phyloP scores from a whole-genome alignment of 202 grass and related monocot species.

The Eragrostis tef region DNA sequence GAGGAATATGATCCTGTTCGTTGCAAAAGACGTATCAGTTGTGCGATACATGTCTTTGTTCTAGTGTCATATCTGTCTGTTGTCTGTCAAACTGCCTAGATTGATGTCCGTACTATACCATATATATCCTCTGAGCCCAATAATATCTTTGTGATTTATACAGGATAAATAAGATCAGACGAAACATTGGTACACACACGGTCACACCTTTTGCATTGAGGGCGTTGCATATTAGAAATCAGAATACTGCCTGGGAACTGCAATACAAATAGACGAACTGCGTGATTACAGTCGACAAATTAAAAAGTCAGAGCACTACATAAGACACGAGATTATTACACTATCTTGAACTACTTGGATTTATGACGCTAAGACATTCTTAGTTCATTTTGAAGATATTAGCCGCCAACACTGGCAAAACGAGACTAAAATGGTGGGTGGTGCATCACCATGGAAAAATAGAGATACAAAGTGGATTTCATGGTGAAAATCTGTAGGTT shows the following conservation, averaged over 20 bases:
- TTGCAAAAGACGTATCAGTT: constrained; percentile 31
- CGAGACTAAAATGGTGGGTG: too few species aligned
- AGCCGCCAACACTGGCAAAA: too few species aligned
- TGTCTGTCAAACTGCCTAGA: constrained; percentile 17
- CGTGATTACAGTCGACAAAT: too few species aligned
- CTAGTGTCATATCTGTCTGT: constrained; percentile 40
- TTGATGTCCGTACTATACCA: neutral
- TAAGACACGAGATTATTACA: neutral
- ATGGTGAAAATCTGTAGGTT: too few species aligned
- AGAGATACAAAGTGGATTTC: too few species aligned
- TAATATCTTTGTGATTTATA: neutral
- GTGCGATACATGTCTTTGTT: constrained; percentile 9
- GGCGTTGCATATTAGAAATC: too few species aligned
- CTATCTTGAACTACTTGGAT: neutral
- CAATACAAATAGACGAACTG: too few species aligned
- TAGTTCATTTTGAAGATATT: neutral
- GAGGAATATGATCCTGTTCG: constrained; percentile 47
- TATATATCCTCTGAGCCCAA: neutral
- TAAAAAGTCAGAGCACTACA: neutral
- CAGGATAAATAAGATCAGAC: neutral
- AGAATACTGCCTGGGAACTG: too few species aligned
- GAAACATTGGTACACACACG: too few species aligned
- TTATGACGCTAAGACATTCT: too few species aligned
- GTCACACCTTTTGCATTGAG: too few species aligned
- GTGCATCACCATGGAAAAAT: too few species aligned